Evolutionary conservation across 306 rosid species (phyloP), one percentile per base, ranked within the genome.

Genomic region (Amphicarpaea edgeworthii): DNA sequence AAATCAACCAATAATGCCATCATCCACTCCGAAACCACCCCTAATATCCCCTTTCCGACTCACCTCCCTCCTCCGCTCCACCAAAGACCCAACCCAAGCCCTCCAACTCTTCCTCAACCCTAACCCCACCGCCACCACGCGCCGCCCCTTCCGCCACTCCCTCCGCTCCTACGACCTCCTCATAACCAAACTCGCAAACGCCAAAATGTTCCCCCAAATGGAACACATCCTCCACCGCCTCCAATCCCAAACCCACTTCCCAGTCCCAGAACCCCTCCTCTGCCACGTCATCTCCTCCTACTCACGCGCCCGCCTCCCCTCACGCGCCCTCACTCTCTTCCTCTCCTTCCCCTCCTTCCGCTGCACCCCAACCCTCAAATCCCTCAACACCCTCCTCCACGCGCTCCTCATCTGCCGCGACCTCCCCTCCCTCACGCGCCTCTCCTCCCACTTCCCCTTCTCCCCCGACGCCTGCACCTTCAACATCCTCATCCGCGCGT

Each of bases 101-200:
- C 61, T 88, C 46, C 79, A 89, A 12, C 92, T 86, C 89, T 93
- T 93, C 83, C 88, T 34, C 26, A 86, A 85, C 55, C 97, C 97
- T 0, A 87, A 82, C 68, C 96, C 90, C 0, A 77, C 76, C 40
- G 28, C 21, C 79, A 8, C 79, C 15, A 30, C 86, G 6, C 63
- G 57, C n/a, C 86, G 74, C 51, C 86, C 89, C 26, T 88, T 86
- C 43, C 88, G 85, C 54, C 30, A 88, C 55, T 83, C 93, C 24
- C 87, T 88, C 57, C 83, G 86, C 38, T 89, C 97, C 66, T 93
- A 89, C 58, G 91, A 91, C 78, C 86, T 91, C 80, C 82, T 91
- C 85, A 85, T 93, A 85, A 79, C 86, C 82, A 91, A 91, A 77
- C 98, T 93, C 46, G 93, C 83, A 42, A 90, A 90, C 51, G 91